Evolutionary conservation across 2,329 filamentous ascomycete genomes (phyloP), one percentile per base, ranked within the genome.

Genomic region (Cryoendolithus antarcticus): DNA sequence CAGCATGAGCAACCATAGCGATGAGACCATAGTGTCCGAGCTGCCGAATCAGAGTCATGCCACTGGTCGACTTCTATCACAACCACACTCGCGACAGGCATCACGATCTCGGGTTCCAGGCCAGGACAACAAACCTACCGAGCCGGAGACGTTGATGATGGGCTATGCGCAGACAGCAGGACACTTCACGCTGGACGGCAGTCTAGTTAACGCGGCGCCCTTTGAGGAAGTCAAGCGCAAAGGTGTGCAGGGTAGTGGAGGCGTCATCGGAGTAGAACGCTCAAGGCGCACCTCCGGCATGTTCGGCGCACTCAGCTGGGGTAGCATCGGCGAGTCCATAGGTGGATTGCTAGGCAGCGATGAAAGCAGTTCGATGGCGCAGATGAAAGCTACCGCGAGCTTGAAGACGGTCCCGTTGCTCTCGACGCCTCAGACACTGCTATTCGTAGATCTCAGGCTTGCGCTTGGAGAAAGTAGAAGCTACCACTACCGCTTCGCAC

Each of bases 191-290:
- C 65, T 98, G 5, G 91, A 98, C 55, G 86, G 86, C 1, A 94
- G 91, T 2, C 66, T 98, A 13, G 78, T 98, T 43, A 89, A 93
- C 52, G 78, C 93, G 30, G 77, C 77, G 0, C 84, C 84, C 0
- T 98, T 98, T 52, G 91, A 98, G 56, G 85, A 93, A 52, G 88
- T 96, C 30, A 98, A 98, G 60, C 75, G 88, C 43, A 95, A 93
- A 62, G 88, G 84, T 2, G 86, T 93, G 5, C 86, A 93, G 53
- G 70, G 70, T 19, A 85, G 84, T 29, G 85, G 85, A 32, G 86
- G 86, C 28, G 86, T 94, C 2, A 77, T 93, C 36, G 85, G 85
- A 8, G 66, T 93, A 7, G 84, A 93, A 48, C 72, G 74, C n/a
- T 70, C 69, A 1, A 91, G 85, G 58, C 74, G 78, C 42, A 77